Percentiles rank a stretch among this genome's conserved stretches.
Conservation (phyloP, 768 basidiomycete species). For the Coprinopsis sp. region DNA sequence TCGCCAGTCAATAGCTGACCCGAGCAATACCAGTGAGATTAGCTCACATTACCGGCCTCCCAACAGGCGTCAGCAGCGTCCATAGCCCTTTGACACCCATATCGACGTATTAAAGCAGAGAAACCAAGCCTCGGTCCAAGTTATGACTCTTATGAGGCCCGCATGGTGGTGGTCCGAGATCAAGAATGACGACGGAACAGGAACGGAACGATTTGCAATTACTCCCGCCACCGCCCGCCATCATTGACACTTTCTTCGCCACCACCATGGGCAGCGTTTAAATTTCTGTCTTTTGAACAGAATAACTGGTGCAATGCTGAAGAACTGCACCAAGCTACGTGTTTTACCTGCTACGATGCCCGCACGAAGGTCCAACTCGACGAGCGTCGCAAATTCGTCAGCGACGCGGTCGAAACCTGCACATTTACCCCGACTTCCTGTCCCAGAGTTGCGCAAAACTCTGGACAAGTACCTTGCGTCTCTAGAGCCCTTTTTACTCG, state of each 20-base stretch:
- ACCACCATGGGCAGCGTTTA: no score
- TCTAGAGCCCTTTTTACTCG: constrained; percentile 71
- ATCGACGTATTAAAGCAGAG: no score
- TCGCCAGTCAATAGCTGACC: not conserved
- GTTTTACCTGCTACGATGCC: constrained; percentile 13
- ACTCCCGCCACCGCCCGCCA: not conserved
- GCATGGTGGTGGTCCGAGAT: no score
- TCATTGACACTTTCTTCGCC: no score
- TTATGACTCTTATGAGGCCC: no score
- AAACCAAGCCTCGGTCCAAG: no score
- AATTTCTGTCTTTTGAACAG: not conserved
- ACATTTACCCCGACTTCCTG: constrained; percentile 66
- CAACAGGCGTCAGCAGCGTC: constrained; percentile 89
- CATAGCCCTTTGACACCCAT: constrained; percentile 99
- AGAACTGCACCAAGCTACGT: constrained; percentile 15
- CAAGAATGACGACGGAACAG: no score
- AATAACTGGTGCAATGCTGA: constrained; percentile 16
- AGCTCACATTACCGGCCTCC: constrained; percentile 84
- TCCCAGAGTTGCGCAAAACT: constrained; percentile 73
- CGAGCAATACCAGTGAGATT: not conserved
- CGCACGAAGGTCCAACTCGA: constrained; percentile 18
- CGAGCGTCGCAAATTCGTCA: constrained; percentile 9
- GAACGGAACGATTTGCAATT: not conserved
- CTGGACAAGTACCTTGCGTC: constrained; percentile 76
- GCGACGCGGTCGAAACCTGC: constrained; percentile 19